Evolutionary conservation across 129 eudicot genomes (phyloP).

Genomic region (Arctium minus): DNA sequence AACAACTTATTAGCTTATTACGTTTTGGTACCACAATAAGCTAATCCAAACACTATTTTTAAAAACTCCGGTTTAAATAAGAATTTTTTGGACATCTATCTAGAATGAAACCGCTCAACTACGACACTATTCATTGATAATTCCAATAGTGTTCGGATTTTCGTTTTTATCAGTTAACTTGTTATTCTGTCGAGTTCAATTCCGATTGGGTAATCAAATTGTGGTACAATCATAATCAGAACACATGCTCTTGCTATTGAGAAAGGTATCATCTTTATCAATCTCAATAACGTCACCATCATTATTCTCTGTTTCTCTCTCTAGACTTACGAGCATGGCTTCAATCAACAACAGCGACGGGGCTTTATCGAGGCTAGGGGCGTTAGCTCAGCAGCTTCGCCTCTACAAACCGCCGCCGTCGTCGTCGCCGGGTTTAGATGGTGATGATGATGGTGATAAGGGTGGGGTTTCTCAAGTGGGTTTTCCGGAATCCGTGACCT

Average conservation of each 20-base stretch:
- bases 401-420: slow-evolving; percentile 55
- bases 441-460: slow-evolving; percentile 32
- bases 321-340: slow-evolving; percentile 19
- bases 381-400: slow-evolving; percentile 59
- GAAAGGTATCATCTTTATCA: slow-evolving; percentile 20
- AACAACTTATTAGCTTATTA: no score
- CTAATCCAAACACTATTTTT: no score
- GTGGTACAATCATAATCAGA: background rate
- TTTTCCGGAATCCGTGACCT: slow-evolving; percentile 57
- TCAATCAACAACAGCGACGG: background rate
- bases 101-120: no score
- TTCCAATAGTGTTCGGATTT: no score
- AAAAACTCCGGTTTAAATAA: no score
- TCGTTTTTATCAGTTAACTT: no score
- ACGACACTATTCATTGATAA: no score
- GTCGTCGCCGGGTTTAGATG: background rate
- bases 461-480: slow-evolving; percentile 61
- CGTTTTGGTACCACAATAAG: no score
- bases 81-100: no score
- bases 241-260: slow-evolving; percentile 28
- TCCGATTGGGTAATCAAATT: background rate
- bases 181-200: background rate
- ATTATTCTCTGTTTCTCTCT: slow-evolving; percentile 16
- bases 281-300: slow-evolving; percentile 8
- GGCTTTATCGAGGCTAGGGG: slow-evolving; percentile 30